Percentiles rank a stretch among this genome's conserved stretches.
phyloP scores from a whole-genome alignment of 2,329 filamentous ascomycete genomes.

The Fusarium sp. region DNA sequence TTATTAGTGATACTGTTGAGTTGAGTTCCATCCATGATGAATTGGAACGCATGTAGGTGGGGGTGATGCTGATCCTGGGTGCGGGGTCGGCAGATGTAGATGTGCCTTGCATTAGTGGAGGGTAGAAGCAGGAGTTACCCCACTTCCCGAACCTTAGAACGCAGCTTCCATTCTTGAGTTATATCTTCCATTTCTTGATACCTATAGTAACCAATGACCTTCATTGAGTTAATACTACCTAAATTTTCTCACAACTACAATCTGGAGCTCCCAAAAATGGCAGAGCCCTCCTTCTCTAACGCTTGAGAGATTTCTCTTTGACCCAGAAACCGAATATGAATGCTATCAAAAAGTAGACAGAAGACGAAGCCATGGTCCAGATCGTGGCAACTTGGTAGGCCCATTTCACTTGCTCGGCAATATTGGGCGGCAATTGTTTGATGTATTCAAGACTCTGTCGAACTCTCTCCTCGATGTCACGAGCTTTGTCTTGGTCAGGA shows the following conservation, averaged over 20 bases:
- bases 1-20: background rate
- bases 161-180: background rate
- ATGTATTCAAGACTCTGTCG: slow-evolving; percentile 78
- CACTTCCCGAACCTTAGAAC: background rate
- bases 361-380: slow-evolving; percentile 55
- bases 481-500: slow-evolving; percentile 67
- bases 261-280: background rate
- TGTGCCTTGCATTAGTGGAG: slow-evolving; percentile 6
- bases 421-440: slow-evolving; percentile 68
- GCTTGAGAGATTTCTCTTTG: slow-evolving; percentile 65
- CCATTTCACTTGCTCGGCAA: slow-evolving; percentile 68
- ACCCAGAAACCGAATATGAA: slow-evolving; percentile 63
- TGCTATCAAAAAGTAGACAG: slow-evolving; percentile 52
- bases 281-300: slow-evolving; percentile 30
- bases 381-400: slow-evolving; percentile 70
- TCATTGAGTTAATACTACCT: background rate
- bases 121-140: background rate
- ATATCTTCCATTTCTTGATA: background rate
- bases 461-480: slow-evolving; percentile 75
- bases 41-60: background rate
- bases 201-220: background rate
- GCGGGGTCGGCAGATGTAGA: background rate
- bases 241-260: too few species aligned
- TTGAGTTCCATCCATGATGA: background rate
- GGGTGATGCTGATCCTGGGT: background rate